Percentiles rank a stretch among this genome's conserved stretches.
Conservation (phyloP, 1,284 basidiomycete genomes). For the Apiotrichum brassicae region DNA sequence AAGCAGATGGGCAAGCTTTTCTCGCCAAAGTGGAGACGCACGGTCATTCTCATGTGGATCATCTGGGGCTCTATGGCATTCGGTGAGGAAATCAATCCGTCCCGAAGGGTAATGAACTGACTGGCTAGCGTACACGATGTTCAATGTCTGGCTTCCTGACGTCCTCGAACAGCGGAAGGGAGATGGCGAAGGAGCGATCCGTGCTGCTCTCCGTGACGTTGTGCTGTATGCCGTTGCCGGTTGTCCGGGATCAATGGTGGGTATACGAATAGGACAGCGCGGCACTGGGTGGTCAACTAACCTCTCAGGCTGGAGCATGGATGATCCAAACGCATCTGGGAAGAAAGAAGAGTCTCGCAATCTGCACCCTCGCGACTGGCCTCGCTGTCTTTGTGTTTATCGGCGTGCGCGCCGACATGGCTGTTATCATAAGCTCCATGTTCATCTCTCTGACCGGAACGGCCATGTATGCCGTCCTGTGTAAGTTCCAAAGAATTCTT, state of each 20-base stretch:
- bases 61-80: conserved; percentile 75
- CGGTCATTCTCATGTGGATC: conserved; percentile 76
- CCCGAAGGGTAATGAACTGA: conserved; percentile 2
- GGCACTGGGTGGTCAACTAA: conserved; percentile 3
- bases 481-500: conserved; percentile 57
- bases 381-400: conserved; percentile 71
- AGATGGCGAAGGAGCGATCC: conserved; percentile 52
- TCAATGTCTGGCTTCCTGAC: conserved; percentile 93
- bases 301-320: conserved; percentile 71
- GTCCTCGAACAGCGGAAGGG: conserved; percentile 55
- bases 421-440: conserved; percentile 68
- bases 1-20: conserved; percentile 70
- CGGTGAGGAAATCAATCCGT: conserved; percentile 51
- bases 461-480: conserved; percentile 86
- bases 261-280: no score
- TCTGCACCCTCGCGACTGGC: conserved; percentile 74
- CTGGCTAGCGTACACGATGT: conserved; percentile 76
- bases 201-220: conserved; percentile 64
- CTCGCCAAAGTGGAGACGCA: conserved; percentile 70
- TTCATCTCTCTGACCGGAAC: conserved; percentile 76
- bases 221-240: conserved; percentile 69
- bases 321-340: conserved; percentile 76
- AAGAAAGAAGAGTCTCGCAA: conserved; percentile 66
- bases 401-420: conserved; percentile 56
- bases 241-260: conserved; percentile 74